Percentiles rank a stretch among this genome's conserved stretches.
phyloP scores from a whole-genome alignment of 192 early-diverging fungal species.

The Helicostylum pulchrum region DNA sequence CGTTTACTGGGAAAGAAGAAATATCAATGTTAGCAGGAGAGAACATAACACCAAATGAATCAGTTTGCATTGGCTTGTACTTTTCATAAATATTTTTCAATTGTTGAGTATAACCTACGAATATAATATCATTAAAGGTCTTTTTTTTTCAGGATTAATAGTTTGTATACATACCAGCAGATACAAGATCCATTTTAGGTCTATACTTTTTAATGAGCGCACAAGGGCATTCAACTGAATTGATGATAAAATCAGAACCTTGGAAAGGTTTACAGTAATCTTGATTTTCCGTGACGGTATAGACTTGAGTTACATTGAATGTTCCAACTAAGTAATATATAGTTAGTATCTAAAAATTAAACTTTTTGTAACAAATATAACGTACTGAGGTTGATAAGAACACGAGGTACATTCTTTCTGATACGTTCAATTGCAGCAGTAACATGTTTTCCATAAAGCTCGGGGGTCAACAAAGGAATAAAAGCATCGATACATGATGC shows the following conservation, averaged over 20 bases:
- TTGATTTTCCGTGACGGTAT: constrained; percentile 12
- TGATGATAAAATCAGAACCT: not conserved
- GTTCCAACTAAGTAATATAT: constrained; percentile 14
- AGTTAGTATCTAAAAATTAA: not conserved
- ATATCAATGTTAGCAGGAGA: constrained; percentile 13
- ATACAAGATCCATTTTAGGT: constrained; percentile 13
- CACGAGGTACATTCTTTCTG: constrained; percentile 7
- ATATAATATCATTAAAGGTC: not conserved
- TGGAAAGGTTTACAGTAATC: constrained; percentile 18
- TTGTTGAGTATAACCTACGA: constrained; percentile 15
- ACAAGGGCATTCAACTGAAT: constrained; percentile 20
- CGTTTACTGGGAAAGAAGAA: constrained; percentile 12
- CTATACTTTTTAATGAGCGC: not conserved
- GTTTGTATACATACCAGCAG: constrained; percentile 12
- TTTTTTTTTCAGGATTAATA: not conserved
- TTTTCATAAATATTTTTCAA: constrained; percentile 8
- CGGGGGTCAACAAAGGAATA: not conserved
- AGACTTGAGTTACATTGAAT: constrained; percentile 25
- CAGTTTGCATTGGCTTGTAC: constrained; percentile 10
- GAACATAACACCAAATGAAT: constrained; percentile 15
- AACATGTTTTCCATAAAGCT: constrained; percentile 14
- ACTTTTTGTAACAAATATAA: not conserved
- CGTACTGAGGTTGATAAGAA: constrained; percentile 25
- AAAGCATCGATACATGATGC: constrained; percentile 7
- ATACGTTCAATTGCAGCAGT: constrained; percentile 17